Evolutionary conservation across 768 basidiomycete species (phyloP).

Genomic region (Auriscalpium microsporum): DNA sequence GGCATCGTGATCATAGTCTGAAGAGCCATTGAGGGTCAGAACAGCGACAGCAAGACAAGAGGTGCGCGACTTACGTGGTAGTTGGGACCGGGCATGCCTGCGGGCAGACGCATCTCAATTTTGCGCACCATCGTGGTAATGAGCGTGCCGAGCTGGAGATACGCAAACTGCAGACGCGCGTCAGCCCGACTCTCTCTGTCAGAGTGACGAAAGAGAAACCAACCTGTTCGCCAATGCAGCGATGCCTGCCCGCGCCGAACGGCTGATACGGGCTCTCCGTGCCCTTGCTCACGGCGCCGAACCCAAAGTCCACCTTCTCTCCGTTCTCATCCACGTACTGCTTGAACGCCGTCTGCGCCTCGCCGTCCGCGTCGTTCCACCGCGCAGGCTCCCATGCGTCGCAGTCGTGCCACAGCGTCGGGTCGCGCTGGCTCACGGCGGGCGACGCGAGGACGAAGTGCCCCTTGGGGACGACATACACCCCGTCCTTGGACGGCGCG

Average conservation of each 20-base stretch:
- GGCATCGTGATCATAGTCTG: slow-evolving; percentile 96
- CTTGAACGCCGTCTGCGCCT: slow-evolving; percentile 70
- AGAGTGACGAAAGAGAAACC: neutral
- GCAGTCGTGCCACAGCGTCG: slow-evolving; percentile 68
- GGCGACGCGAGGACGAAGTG: slow-evolving; percentile 87
- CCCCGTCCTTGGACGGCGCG: slow-evolving; percentile 61
- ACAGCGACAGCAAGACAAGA: neutral
- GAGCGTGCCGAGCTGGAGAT: slow-evolving; percentile 84
- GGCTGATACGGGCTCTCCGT: slow-evolving; percentile 96
- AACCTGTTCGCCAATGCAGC: slow-evolving; percentile 89
- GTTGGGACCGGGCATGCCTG: slow-evolving; percentile 70
- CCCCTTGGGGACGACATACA: slow-evolving; percentile 85
- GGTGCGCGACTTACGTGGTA: slow-evolving; percentile 62
- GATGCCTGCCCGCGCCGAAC: slow-evolving; percentile 93
- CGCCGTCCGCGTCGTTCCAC: slow-evolving; percentile 81
- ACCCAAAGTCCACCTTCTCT: slow-evolving; percentile 95
- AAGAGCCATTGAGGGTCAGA: neutral
- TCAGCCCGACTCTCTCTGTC: neutral
- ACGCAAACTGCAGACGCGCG: slow-evolving; percentile 62
- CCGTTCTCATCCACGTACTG: slow-evolving; percentile 67
- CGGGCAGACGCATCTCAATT: slow-evolving; percentile 64
- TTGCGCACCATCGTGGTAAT: slow-evolving; percentile 70
- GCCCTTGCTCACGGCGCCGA: slow-evolving; percentile 91
- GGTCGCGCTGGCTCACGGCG: slow-evolving; percentile 82
- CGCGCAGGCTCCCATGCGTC: slow-evolving; percentile 68